Conservation (phyloP, 2,329 filamentous ascomycete species). For the Diaporthe ilicicola region DNA sequence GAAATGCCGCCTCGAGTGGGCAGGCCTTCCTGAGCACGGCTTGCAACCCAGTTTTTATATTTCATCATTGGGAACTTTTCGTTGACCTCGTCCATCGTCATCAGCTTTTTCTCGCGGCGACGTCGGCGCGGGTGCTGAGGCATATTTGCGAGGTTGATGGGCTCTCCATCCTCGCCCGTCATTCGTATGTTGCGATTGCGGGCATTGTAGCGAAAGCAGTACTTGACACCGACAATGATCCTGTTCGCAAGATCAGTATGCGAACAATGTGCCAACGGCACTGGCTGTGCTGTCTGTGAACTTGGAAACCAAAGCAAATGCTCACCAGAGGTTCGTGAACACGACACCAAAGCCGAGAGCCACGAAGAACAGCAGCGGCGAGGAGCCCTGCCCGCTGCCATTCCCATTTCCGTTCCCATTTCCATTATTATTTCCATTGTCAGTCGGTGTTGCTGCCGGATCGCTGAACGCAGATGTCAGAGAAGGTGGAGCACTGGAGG, state of each 20-base stretch:
- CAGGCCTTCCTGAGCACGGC: slow-evolving; percentile 82
- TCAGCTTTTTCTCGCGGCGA: slow-evolving; percentile 95
- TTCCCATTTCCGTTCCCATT: slow-evolving; percentile 24
- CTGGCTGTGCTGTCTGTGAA: background rate
- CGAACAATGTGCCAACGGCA: slow-evolving; percentile 33
- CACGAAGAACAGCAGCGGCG: slow-evolving; percentile 89
- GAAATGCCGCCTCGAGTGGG: slow-evolving; percentile 86
- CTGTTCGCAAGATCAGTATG: slow-evolving; percentile 56
- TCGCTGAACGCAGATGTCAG: background rate
- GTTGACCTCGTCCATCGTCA: slow-evolving; percentile 99
- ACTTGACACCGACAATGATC: slow-evolving; percentile 99
- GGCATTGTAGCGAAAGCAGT: slow-evolving; percentile 98
- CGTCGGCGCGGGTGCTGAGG: slow-evolving; percentile 84
- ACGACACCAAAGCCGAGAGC: slow-evolving; percentile 97
- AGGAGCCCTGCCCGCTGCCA: slow-evolving; percentile 51
- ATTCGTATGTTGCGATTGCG: slow-evolving; percentile 82
- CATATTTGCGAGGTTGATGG: slow-evolving; percentile 87
- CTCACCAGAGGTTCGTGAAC: slow-evolving; percentile 98
- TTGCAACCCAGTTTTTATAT: slow-evolving; percentile 94
- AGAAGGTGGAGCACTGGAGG: background rate
- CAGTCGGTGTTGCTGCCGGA: background rate
- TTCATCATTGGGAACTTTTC: slow-evolving; percentile 95
- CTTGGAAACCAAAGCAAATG: slow-evolving; percentile 31
- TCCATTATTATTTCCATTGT: background rate
- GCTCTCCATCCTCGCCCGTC: slow-evolving; percentile 80